Evolutionary conservation across 352 stramenopile species (phyloP), one percentile per base, ranked within the genome.

Genomic region (Phytophthora sp.): DNA sequence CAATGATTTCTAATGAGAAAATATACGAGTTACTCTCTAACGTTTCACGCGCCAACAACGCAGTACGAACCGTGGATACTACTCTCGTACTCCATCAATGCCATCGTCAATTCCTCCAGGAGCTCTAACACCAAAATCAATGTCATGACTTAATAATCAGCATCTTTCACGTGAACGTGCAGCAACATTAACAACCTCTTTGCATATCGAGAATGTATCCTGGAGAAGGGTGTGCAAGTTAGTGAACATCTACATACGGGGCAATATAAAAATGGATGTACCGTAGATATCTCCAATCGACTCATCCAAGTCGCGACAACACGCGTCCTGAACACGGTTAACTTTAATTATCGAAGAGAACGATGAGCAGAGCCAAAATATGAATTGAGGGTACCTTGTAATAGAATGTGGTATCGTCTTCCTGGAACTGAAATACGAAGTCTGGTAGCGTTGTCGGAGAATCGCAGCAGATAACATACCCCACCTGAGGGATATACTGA

Each of bases 361-460:
- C n/a, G n/a, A n/a, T n/a, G n/a, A n/a, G n/a, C n/a, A n/a, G n/a
- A n/a, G n/a, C n/a, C n/a, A n/a, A n/a, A n/a, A n/a, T n/a, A n/a
- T n/a, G n/a, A n/a, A n/a, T n/a, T n/a, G n/a, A n/a, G n/a, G n/a
- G 7, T 51, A 94, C 87, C 72, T 96, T 96, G 76, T 93, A 96
- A 49, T 92, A 94, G 57, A 94, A 93, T 2, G 85, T 92, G 2
- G 77, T 76, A 18, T 93, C 84, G 39, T 94, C 86, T 77, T 94
- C 86, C 81, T 94, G 85, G 54, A 94, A 96, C 66, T 96, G 87
- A 52, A 94, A 96, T 11, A 91, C 72, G 31, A 96, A 96, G 38
- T 89, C 82, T 17, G 84, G 72, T 12, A 94, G 53, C 32, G 74
- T 77, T 21, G 79, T 92, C 9, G 77, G 69, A 5, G 82, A 79